Evolutionary conservation across 805 yeast species (phyloP), one percentile per base, ranked within the genome.

Genomic region (Millerozyma miso): DNA sequence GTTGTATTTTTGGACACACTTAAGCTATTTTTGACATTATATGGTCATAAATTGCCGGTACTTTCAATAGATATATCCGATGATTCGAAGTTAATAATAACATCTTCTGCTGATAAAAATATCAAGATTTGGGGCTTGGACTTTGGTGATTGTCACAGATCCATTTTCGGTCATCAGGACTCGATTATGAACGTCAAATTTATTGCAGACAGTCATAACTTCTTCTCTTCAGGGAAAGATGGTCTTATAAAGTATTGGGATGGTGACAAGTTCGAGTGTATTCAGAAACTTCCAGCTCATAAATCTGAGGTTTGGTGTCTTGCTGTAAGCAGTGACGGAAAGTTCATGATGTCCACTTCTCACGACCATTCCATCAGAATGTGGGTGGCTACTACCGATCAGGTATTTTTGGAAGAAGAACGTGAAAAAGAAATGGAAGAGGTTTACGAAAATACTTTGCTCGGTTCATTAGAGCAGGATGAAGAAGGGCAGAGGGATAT

Each of bases 41-140:
- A 93, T 56, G 99, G 99, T 33, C 99, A 93, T 65, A 93, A 91
- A 60, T 75, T 93, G 47, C 99, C 99, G 0, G 99, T 93, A 2
- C 71, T 93, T 41, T 84, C 96, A 2, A 79, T 93, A 51, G 99
- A 93, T 60, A 89, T 93, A 35, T 87, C 98, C 1, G 73, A 63
- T 52, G 99, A 93, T 62, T 82, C 91, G 32, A 91, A 93, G 63
- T 62, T 93, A 52, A 76, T 93, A 47, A 81, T 91, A 41, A 88
- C 98, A 0, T 87, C 97, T 3, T 88, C 97, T 1, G 99, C 99
- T 0, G 99, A 93, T 66, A 93, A 93, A 64, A 93, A 93, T 63
- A 87, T 93, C 59, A 89, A 95, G 66, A 85, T 93, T 44, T 93
- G 99, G 99, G 99, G 99, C 40, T 70, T 93, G 45, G 99, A 93